Evolutionary conservation across 345 rosid species (phyloP).

Genomic region (rapeseed (Brassica napus)): DNA sequence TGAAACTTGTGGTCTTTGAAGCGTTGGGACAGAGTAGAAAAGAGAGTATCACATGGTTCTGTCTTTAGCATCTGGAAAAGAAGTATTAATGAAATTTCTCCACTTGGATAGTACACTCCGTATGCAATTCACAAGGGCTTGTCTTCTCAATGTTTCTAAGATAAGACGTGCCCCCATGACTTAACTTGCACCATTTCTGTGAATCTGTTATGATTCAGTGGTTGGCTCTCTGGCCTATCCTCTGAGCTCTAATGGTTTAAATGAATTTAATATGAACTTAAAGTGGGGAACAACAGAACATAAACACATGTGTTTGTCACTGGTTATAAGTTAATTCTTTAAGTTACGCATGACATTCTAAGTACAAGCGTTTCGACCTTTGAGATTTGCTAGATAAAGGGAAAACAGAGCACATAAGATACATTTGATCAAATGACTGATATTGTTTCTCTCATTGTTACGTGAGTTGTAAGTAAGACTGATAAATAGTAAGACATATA

Average conservation of each 20-base stretch:
- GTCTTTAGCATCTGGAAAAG: conserved; percentile 1
- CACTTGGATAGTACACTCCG: conserved; percentile 6
- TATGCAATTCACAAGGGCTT: conserved; percentile 19
- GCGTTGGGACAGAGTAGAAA: conserved; percentile 17
- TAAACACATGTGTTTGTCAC: conserved; percentile 7
- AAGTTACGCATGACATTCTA: not conserved
- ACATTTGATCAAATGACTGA: no score
- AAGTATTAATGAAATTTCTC: conserved; percentile 4
- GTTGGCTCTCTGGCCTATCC: conserved; percentile 2
- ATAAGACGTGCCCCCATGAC: not conserved
- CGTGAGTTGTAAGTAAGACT: not conserved
- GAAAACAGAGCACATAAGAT: not conserved
- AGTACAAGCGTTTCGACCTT: not conserved
- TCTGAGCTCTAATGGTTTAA: not conserved
- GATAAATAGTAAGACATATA: not conserved
- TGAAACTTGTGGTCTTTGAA: conserved; percentile 17
- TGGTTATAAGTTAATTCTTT: not conserved
- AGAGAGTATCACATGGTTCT: conserved; percentile 32
- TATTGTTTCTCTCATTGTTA: not conserved
- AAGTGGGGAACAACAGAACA: not conserved
- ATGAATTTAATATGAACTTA: not conserved
- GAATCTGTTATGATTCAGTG: conserved; percentile 3
- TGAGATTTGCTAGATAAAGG: not conserved
- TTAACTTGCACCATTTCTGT: not conserved
- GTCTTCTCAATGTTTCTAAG: conserved; percentile 29